Evolutionary conservation across 768 basidiomycete species (phyloP).

Genomic region (Phlegmacium glaucopus): DNA sequence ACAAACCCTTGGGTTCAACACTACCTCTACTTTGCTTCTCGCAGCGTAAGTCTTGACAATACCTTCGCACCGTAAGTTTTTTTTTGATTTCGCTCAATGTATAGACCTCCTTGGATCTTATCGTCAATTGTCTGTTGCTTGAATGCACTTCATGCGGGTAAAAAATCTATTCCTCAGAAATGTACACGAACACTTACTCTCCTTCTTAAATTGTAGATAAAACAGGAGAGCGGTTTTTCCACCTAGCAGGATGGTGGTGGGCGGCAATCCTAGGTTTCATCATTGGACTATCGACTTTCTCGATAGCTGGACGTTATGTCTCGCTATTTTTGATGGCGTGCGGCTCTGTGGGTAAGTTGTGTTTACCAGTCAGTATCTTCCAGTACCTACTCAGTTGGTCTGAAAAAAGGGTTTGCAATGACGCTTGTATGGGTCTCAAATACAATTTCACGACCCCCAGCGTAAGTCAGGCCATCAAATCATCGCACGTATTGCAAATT

Average conservation of each 20-base stretch:
- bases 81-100: background rate
- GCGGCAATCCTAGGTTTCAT: conserved; percentile 58
- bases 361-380: background rate
- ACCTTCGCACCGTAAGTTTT: background rate
- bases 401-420: conserved; percentile 33
- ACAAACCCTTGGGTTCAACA: conserved; percentile 58
- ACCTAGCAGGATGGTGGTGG: conserved; percentile 56
- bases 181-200: background rate
- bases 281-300: conserved; percentile 52
- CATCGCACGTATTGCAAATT: background rate
- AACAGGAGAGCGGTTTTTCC: conserved; percentile 66
- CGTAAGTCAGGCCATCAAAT: conserved; percentile 8
- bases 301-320: conserved; percentile 52
- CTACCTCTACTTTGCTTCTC: conserved; percentile 55
- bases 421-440: conserved; percentile 64
- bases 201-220: conserved; percentile 30
- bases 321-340: conserved; percentile 62
- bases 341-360: conserved; percentile 33
- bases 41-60: conserved; percentile 44
- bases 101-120: conserved; percentile 64
- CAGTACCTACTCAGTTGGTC: background rate
- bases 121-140: conserved; percentile 45
- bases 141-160: conserved; percentile 53
- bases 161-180: background rate
- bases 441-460: conserved; percentile 54